Percentiles rank a stretch among this genome's conserved stretches.
Evolutionary conservation across 176 grass and related monocot species (phyloP).

Genomic region (Coix lacrymajobi): DNA sequence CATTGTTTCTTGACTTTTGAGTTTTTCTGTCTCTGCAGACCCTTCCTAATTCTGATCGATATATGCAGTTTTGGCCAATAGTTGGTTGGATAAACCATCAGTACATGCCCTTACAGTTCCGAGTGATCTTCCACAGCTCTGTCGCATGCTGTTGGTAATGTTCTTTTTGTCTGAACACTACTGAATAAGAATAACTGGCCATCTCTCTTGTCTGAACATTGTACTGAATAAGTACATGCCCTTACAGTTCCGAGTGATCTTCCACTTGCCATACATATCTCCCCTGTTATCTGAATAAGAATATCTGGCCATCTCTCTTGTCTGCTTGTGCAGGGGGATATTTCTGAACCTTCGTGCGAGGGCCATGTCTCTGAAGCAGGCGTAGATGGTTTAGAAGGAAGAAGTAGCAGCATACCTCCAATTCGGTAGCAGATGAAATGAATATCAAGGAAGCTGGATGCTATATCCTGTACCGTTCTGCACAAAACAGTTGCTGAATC

Average conservation of each 20-base stretch:
- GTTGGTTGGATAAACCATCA: conserved; percentile 88
- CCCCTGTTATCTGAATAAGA: background rate
- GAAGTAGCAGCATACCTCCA: background rate
- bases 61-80: conserved; percentile 81
- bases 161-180: background rate
- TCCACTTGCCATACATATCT: background rate
- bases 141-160: conserved; percentile 88
- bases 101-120: conserved; percentile 84
- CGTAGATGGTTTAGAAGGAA: conserved; percentile 21
- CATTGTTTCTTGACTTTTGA: background rate
- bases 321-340: conserved; percentile 56
- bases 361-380: conserved; percentile 58
- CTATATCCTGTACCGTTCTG: background rate
- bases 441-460: conserved; percentile 9
- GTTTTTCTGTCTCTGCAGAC: background rate
- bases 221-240: too few species aligned
- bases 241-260: too few species aligned
- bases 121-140: conserved; percentile 83
- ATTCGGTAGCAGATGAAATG: background rate
- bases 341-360: conserved; percentile 91
- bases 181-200: background rate
- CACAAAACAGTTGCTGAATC: background rate
- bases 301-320: background rate
- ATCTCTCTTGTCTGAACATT: background rate
- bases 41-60: background rate